These are phyloP conservation scores for Russula emetica DNA, from an alignment of 768 basidiomycete species.

Conservation along the genomic window DNA sequence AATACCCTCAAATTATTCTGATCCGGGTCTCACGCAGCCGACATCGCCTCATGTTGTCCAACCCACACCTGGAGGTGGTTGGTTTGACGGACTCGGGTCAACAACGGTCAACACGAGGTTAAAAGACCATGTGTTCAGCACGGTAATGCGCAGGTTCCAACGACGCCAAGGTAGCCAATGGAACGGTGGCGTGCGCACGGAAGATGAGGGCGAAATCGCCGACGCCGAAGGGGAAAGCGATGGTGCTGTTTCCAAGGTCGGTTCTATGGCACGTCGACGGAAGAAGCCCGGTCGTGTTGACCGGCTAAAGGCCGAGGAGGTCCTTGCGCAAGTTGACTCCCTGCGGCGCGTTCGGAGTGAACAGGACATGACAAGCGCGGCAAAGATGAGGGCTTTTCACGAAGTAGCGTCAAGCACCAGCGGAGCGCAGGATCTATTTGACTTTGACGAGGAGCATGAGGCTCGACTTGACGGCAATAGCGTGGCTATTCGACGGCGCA, in stretches of 20 bases:
- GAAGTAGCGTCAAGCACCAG: constrained; percentile 15
- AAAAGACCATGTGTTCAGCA: constrained; percentile 93
- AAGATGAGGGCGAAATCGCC: constrained; percentile 53
- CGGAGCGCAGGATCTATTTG: constrained; percentile 20
- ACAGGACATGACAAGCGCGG: constrained; percentile 41
- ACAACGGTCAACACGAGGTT: constrained; percentile 91
- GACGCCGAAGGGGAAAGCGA: constrained; percentile 40
- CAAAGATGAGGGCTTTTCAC: constrained; percentile 26
- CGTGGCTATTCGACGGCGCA: constrained; percentile 37
- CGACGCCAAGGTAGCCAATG: constrained; percentile 41
- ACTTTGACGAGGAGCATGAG: constrained; percentile 28
- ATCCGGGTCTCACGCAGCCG: constrained; percentile 22
- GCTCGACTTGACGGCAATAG: constrained; percentile 20
- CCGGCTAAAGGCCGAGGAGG: constrained; percentile 40
- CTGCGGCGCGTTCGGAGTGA: constrained; percentile 69
- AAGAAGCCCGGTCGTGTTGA: constrained; percentile 44
- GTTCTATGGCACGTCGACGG: constrained; percentile 32
- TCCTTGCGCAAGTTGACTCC: constrained; percentile 35
- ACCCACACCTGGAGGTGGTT: constrained; percentile 36
- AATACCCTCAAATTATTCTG: constrained; percentile 39
- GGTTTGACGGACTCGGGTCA: constrained; percentile 87
- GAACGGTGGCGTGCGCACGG: constrained; percentile 38
- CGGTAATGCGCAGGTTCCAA: constrained; percentile 71
- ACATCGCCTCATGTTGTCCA: constrained; percentile 1
- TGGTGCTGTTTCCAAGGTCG: constrained; percentile 30